These are phyloP conservation scores for Lyophyllum semitale DNA, from an alignment of 768 basidiomycete species.

Conservation along the genomic window DNA sequence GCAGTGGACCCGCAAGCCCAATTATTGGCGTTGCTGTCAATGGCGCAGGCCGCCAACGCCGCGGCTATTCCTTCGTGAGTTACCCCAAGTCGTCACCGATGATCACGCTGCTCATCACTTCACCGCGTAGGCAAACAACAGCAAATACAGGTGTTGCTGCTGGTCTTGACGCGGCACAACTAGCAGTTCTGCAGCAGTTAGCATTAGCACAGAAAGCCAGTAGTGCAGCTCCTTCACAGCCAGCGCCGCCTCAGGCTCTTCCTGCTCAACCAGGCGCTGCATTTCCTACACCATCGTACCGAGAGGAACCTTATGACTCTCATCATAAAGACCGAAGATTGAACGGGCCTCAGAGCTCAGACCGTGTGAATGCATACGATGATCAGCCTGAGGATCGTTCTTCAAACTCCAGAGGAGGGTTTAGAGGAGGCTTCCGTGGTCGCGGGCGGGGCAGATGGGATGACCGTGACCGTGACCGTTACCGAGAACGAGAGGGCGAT, in stretches of 20 bases:
- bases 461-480: conserved; percentile 58
- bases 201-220: conserved; percentile 66
- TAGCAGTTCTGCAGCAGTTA: conserved; percentile 78
- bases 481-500: conserved; percentile 47
- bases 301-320: conserved; percentile 45
- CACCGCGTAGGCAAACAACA: conserved; percentile 55
- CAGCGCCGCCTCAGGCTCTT: conserved; percentile 31
- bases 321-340: conserved; percentile 41
- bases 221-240: conserved; percentile 30
- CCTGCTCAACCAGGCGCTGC: conserved; percentile 30
- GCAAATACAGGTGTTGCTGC: conserved; percentile 49
- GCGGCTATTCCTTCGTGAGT: conserved; percentile 43
- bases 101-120: conserved; percentile 8
- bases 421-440: conserved; percentile 56
- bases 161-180: conserved; percentile 53
- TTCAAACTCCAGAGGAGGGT: conserved; percentile 50
- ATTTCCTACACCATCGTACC: conserved; percentile 36
- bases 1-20: conserved; percentile 59
- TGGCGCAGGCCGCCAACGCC: conserved; percentile 61
- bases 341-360: conserved; percentile 52
- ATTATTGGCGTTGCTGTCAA: conserved; percentile 70
- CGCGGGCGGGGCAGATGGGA: conserved; percentile 60
- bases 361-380: conserved; percentile 50
- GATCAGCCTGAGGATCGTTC: conserved; percentile 52
- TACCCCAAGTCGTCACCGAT: neutral